phyloP scores from a whole-genome alignment of 345 rosid genomes.

The Adansonia digitata region DNA sequence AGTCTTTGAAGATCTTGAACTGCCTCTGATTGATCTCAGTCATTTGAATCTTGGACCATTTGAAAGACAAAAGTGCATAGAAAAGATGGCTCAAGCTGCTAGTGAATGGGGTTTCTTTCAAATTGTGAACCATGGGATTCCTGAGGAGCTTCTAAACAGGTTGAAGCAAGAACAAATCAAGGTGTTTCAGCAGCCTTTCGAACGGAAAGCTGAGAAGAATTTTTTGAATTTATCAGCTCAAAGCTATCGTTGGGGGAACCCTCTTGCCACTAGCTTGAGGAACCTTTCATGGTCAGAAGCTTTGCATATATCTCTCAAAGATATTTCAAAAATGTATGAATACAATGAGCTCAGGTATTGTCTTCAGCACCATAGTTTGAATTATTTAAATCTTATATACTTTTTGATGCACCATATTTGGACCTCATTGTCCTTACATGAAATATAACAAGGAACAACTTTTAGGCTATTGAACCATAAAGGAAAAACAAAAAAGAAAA shows the following conservation, averaged over 20 bases:
- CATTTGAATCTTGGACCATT: constrained; percentile 15
- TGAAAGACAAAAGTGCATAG: constrained; percentile 32
- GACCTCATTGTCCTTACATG: constrained; percentile 5
- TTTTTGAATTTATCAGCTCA: constrained; percentile 31
- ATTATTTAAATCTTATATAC: background rate
- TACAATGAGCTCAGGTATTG: constrained; percentile 38
- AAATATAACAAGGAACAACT: constrained; percentile 5
- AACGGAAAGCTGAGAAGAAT: constrained; percentile 24
- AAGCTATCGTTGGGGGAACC: constrained; percentile 78
- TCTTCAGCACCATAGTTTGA: background rate
- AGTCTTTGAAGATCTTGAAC: constrained; percentile 24
- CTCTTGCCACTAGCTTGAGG: constrained; percentile 45
- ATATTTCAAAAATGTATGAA: constrained; percentile 33
- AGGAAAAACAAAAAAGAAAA: background rate
- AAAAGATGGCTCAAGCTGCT: constrained; percentile 45
- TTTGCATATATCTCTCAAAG: constrained; percentile 51
- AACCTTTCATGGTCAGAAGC: constrained; percentile 73
- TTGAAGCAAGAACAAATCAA: constrained; percentile 38
- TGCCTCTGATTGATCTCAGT: constrained; percentile 55
- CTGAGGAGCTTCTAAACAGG: constrained; percentile 30
- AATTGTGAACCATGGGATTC: constrained; percentile 59
- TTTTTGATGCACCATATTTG: background rate
- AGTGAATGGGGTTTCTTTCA: constrained; percentile 77
- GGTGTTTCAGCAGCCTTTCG: constrained; percentile 50
- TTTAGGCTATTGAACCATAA: background rate